Conservation (phyloP, 306 rosid species). For the Lotus japonicus region DNA sequence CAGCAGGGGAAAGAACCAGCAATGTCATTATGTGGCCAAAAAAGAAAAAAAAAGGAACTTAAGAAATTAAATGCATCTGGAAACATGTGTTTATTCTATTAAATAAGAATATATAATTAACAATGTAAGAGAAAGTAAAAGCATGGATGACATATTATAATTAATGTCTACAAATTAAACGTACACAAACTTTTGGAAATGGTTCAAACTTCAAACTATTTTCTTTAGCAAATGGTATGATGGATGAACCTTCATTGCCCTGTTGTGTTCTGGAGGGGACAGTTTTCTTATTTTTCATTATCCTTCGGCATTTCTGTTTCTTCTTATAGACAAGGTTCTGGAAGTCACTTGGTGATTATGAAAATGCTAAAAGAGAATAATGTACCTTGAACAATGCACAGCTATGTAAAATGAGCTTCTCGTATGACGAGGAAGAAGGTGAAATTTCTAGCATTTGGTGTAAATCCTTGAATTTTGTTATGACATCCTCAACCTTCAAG, state of each 20-base stretch:
- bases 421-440: conserved; percentile 58
- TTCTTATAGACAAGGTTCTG: conserved; percentile 9
- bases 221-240: not conserved
- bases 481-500: conserved; percentile 75
- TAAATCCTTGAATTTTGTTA: conserved; percentile 49
- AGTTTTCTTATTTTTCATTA: not conserved
- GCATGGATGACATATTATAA: not conserved
- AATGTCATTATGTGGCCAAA: not conserved
- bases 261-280: not conserved
- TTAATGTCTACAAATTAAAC: not conserved
- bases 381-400: conserved; percentile 65
- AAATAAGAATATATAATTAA: not conserved
- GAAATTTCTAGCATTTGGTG: conserved; percentile 50
- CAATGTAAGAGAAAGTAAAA: not conserved
- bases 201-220: not conserved
- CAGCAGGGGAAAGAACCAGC: not conserved
- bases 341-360: not conserved
- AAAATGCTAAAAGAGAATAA: not conserved
- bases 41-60: not conserved
- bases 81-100: not conserved
- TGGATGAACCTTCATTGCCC: not conserved
- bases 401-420: conserved; percentile 57
- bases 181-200: not conserved
- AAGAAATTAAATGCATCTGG: not conserved
- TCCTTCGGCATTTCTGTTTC: conserved; percentile 10